Evolutionary conservation across 805 yeast species (phyloP).

Genomic region (Lachancea quebecensis): DNA sequence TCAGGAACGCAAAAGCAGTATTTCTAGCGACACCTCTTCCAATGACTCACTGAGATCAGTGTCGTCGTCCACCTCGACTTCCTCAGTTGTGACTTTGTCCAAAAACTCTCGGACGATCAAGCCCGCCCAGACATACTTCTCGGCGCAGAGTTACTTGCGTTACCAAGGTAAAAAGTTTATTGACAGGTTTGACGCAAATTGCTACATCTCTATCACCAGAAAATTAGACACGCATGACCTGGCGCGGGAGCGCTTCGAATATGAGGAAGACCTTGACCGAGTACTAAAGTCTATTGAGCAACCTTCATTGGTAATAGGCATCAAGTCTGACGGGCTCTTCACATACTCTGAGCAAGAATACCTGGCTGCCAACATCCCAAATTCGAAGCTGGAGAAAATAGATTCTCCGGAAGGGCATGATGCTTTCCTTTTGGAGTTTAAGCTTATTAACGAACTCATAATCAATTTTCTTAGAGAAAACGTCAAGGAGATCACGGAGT

Average conservation of each 20-base stretch:
- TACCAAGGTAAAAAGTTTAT: conserved; percentile 93
- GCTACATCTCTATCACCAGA: conserved; percentile 89
- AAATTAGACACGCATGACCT: conserved; percentile 94
- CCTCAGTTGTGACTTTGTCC: conserved; percentile 16
- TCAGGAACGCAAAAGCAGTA: conserved; percentile 7
- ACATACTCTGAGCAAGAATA: conserved; percentile 87
- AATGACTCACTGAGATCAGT: conserved; percentile 25
- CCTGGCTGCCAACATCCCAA: conserved; percentile 67
- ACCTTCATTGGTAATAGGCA: conserved; percentile 83
- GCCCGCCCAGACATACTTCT: conserved; percentile 56
- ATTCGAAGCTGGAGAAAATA: conserved; percentile 60
- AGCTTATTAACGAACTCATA: conserved; percentile 66
- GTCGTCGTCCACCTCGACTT: conserved; percentile 28
- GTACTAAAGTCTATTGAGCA: conserved; percentile 56
- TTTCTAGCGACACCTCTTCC: conserved; percentile 12
- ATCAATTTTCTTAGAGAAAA: conserved; percentile 54
- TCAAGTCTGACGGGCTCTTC: conserved; percentile 86
- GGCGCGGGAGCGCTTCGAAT: conserved; percentile 61
- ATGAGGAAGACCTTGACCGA: conserved; percentile 31
- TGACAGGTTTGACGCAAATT: conserved; percentile 88
- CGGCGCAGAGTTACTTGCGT: conserved; percentile 91
- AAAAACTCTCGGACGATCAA: conserved; percentile 17
- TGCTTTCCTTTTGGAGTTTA: conserved; percentile 88
- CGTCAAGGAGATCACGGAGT: conserved; percentile 51
- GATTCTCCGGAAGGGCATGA: conserved; percentile 97